Conservation (phyloP, 176 grass and related monocot genomes). For the Bonia amplexicaulis region DNA sequence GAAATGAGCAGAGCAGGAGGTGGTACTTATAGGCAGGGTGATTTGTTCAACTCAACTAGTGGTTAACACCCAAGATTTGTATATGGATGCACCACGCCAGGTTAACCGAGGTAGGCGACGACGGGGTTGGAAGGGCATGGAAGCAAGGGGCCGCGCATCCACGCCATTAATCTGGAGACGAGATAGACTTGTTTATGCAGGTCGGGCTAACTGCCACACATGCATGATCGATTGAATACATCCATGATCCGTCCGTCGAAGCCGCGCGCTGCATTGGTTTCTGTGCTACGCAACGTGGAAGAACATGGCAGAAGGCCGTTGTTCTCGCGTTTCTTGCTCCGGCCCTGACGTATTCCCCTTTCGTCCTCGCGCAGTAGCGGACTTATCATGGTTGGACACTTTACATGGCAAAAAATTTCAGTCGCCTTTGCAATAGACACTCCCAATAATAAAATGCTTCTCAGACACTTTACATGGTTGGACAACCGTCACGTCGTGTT, state of each 20-base stretch:
- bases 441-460: too few relatives aligned
- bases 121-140: not conserved
- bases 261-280: not conserved
- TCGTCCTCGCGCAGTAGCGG: too few relatives aligned
- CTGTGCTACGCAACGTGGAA: not conserved
- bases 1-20: not conserved
- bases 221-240: not conserved
- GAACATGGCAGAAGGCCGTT: not conserved
- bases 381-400: too few relatives aligned
- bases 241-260: not conserved
- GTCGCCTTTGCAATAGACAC: too few relatives aligned
- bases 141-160: not conserved
- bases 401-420: too few relatives aligned
- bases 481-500: too few relatives aligned
- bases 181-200: constrained; percentile 31
- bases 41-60: not conserved
- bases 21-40: constrained; percentile 18
- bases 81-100: not conserved
- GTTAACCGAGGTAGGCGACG: not conserved
- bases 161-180: not conserved
- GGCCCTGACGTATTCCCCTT: too few relatives aligned
- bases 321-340: not conserved
- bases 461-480: too few relatives aligned
- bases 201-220: not conserved
- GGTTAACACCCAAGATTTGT: not conserved